phyloP scores from a whole-genome alignment of 495 filamentous ascomycete species.

The Aspergillus heteromorphus region DNA sequence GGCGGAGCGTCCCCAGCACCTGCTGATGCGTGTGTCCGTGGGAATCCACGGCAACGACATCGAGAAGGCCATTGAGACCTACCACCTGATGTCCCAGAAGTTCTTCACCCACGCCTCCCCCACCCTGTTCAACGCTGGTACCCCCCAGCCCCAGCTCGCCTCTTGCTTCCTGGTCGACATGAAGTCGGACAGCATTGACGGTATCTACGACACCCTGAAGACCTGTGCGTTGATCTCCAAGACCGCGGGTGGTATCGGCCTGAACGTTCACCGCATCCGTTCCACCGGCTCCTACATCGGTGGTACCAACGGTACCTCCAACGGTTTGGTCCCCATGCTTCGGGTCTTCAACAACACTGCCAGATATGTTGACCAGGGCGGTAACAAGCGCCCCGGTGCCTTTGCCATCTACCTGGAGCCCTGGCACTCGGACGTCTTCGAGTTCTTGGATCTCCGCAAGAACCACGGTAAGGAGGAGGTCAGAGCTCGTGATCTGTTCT shows the following conservation, averaged over 20 bases:
- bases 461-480: constrained; percentile 99
- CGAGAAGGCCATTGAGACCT: constrained; percentile 91
- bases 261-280: constrained; percentile 93
- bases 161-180: constrained; percentile 98
- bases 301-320: constrained; percentile 95
- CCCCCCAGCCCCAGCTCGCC: constrained; percentile 84
- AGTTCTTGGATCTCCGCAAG: constrained; percentile 96
- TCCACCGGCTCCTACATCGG: constrained; percentile 96
- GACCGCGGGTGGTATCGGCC: constrained; percentile 93
- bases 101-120: constrained; percentile 98
- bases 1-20: constrained; percentile 93
- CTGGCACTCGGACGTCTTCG: constrained; percentile 97
- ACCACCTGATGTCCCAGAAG: constrained; percentile 96
- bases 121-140: constrained; percentile 96
- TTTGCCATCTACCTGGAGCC: constrained; percentile 99
- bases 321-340: constrained; percentile 96
- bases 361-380: constrained; percentile 96
- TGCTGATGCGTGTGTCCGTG: constrained; percentile 98
- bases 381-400: constrained; percentile 97
- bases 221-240: constrained; percentile 99
- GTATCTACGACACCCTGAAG: constrained; percentile 98
- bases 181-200: constrained; percentile 98
- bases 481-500: constrained; percentile 94
- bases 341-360: constrained; percentile 99
- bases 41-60: constrained; percentile 94